phyloP scores from a whole-genome alignment of 2,329 filamentous ascomycete genomes.

The Fusarium goolgardi region DNA sequence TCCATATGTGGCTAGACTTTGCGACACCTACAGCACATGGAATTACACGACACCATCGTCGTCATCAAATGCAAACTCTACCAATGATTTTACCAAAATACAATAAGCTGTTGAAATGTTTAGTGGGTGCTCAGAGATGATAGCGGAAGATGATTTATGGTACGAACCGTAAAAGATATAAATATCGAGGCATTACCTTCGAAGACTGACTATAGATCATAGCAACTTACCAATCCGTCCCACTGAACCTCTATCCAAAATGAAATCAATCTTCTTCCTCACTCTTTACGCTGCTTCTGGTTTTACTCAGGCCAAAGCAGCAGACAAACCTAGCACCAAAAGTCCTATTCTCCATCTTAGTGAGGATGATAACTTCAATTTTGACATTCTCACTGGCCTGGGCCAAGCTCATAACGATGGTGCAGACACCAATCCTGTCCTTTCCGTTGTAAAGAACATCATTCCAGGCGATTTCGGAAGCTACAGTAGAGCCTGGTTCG shows the following conservation, averaged over 20 bases:
- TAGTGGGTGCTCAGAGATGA: not conserved
- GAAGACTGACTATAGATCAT: fast-evolving
- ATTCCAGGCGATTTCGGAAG: slow-evolving; percentile 40
- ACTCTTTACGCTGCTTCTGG: not conserved
- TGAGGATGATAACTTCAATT: slow-evolving; percentile 30
- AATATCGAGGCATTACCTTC: fast-evolving
- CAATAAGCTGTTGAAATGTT: not conserved
- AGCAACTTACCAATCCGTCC: fast-evolving
- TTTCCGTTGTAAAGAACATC: slow-evolving; percentile 46
- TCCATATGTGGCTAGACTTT: slow-evolving; percentile 10
- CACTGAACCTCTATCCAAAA: not conserved
- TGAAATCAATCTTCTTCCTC: not conserved
- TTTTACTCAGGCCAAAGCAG: fast-evolving
- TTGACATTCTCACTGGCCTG: slow-evolving; percentile 28
- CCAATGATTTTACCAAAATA: not conserved
- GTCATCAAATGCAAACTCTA: not conserved
- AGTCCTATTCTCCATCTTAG: slow-evolving; percentile 20
- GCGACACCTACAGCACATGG: slow-evolving; percentile 3
- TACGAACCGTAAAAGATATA: not conserved
- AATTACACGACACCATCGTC: not conserved
- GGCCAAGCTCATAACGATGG: slow-evolving; percentile 18
- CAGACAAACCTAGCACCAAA: not conserved
- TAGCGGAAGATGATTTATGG: fast-evolving
- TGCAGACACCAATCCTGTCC: slow-evolving; percentile 49
- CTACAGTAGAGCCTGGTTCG: slow-evolving; percentile 39